Evolutionary conservation across 2,329 filamentous ascomycete genomes (phyloP).

Genomic region (Ophiocordyceps polyrhachis-furcata): DNA sequence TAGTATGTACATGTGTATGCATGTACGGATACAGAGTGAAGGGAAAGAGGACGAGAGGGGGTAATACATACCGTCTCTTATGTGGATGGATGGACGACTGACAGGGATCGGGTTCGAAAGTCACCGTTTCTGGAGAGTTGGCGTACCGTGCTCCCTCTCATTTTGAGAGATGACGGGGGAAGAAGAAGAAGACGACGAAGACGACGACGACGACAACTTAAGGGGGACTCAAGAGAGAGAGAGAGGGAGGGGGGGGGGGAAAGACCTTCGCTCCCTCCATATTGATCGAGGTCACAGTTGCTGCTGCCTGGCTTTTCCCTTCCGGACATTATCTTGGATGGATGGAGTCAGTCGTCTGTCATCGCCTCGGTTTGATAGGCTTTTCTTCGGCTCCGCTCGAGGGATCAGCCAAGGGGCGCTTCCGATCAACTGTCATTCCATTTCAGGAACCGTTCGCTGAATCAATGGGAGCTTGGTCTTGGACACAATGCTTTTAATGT

Average conservation of each 20-base stretch:
- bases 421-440: neutral
- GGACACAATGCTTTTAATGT: neutral
- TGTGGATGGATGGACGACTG: neutral
- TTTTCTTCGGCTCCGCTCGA: neutral
- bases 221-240: no score
- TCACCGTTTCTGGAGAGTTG: neutral
- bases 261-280: neutral
- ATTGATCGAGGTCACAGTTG: slow-evolving; percentile 5
- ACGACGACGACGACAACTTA: no score
- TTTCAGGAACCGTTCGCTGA: neutral
- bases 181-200: no score
- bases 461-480: neutral
- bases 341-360: neutral
- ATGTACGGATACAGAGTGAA: neutral
- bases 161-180: no score
- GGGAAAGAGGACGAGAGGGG: neutral
- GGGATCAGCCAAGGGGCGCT: neutral
- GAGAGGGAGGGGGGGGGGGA: neutral
- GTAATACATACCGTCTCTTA: no score
- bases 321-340: neutral
- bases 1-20: no score
- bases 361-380: neutral
- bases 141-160: neutral
- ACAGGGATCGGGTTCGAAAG: neutral
- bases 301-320: slow-evolving; percentile 16